A percentile compares a stretch with the other conserved stretches of the same genome.
These are phyloP conservation scores for Pseudogymnoascus sp. DNA, from an alignment of 2,329 filamentous ascomycete genomes.

Conservation along the genomic window DNA sequence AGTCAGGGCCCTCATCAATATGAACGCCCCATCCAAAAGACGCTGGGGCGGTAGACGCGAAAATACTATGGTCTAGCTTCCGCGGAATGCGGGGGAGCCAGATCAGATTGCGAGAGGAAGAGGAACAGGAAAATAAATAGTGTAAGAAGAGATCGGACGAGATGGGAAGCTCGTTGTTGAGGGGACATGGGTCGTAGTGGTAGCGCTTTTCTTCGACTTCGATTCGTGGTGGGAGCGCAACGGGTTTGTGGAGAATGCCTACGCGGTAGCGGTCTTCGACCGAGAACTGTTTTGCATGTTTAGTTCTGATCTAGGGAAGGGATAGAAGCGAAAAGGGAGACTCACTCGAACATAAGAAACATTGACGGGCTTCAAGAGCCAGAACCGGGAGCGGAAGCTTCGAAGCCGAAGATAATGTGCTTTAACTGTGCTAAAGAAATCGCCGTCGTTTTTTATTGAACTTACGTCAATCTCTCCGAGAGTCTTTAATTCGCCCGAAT, in stretches of 20 bases:
- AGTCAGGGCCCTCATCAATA: constrained; percentile 14
- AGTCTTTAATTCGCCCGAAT: not conserved
- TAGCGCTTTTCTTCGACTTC: constrained; percentile 12
- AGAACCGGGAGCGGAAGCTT: constrained; percentile 13
- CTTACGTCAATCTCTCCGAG: not conserved
- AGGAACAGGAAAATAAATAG: constrained; percentile 10
- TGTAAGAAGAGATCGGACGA: constrained; percentile 12
- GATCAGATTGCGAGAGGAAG: not conserved
- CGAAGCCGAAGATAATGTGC: constrained; percentile 11
- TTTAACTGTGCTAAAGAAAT: not conserved
- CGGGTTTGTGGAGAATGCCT: constrained; percentile 15
- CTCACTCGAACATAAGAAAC: constrained; percentile 14
- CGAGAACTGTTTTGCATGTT: constrained; percentile 10
- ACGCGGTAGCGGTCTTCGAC: constrained; percentile 13
- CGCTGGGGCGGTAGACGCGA: not conserved
- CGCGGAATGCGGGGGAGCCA: constrained; percentile 12
- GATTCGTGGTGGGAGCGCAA: constrained; percentile 12
- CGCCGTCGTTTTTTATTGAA: not conserved
- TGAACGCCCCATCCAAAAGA: constrained; percentile 13
- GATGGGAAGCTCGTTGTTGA: constrained; percentile 13
- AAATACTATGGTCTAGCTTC: constrained; percentile 1
- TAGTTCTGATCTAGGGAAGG: not conserved
- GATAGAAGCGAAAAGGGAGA: not conserved
- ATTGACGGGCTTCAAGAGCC: constrained; percentile 13
- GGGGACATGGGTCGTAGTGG: constrained; percentile 13